Conservation (phyloP, 2,329 filamentous ascomycete genomes). For the Aspergillus glaucus region DNA sequence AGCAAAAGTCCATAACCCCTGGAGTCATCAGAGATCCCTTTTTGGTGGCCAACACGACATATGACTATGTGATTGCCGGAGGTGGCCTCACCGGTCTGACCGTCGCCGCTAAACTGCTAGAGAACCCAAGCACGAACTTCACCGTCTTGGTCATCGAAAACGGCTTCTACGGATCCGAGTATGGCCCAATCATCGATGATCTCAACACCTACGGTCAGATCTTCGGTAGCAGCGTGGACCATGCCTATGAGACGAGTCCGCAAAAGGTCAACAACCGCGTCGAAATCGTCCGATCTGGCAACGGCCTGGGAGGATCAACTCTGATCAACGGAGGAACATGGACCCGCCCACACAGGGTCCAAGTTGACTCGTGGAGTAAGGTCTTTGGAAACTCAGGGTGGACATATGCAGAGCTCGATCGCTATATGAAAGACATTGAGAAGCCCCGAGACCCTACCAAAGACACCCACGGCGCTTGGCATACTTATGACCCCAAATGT, state of each 20-base stretch:
- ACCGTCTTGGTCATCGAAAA: conserved; percentile 23
- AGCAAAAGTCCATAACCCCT: too few relatives aligned
- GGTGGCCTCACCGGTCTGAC: conserved; percentile 26
- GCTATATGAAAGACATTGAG: conserved; percentile 43
- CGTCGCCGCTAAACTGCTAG: conserved; percentile 17
- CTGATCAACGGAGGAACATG: conserved; percentile 23
- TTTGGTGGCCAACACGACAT: conserved; percentile 10
- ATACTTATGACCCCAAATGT: too few relatives aligned
- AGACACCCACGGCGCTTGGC: conserved; percentile 1
- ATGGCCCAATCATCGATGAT: conserved; percentile 19
- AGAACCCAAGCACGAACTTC: conserved; percentile 14
- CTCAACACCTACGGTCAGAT: conserved; percentile 22
- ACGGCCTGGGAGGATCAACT: conserved; percentile 24
- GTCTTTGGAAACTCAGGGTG: conserved; percentile 41
- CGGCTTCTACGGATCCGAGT: conserved; percentile 22
- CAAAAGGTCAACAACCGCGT: conserved; percentile 16
- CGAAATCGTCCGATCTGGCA: conserved; percentile 16
- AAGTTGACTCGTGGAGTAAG: conserved; percentile 21
- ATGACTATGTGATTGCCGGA: conserved; percentile 28
- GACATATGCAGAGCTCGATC: conserved; percentile 42
- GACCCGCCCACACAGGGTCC: conserved; percentile 22
- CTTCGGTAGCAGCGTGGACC: conserved; percentile 19
- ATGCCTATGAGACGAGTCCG: conserved; percentile 11
- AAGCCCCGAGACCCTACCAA: conserved; percentile 9
- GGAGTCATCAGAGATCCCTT: conserved; percentile 6